Evolutionary conservation across 2,329 filamentous ascomycete genomes (phyloP), one percentile per base, ranked within the genome.

Genomic region (Trichothecium sympodiale): DNA sequence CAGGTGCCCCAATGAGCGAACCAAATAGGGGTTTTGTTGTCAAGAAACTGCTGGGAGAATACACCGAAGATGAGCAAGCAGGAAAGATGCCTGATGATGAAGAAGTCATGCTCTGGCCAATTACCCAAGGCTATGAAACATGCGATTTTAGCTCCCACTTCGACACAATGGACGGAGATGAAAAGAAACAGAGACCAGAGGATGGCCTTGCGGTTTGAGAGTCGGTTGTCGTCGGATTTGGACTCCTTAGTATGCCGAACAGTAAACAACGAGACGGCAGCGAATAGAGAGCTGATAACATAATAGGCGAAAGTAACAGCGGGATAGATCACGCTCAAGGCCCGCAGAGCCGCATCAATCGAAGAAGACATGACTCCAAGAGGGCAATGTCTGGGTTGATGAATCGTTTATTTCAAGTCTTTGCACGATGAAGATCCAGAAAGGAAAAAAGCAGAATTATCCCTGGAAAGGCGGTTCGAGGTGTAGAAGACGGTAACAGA

Each of bases 1-100:
- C 78, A 81, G 10, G 73, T 71, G 14, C 75, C 77, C 42, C 71
- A 70, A 42, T 75, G 77, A 0, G 78, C 75, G 44, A 78, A 75
- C 65, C 75, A 79, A 8, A 74, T 63, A 3, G 67, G 62, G 35
- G 64, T 60, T 20, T 61, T 50, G 14, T 61, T 59, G 35, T 74
- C 69, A 3, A 63, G 56, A 12, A 82, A 61, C 15, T 64, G 65
- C 29, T 70, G 62, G 39, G 76, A 59, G 44, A 80, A 64, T 12
- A 78, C 65, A 4, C 73, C 69, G 53, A 79, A 84, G n/a, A 75
- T 62, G 18, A 83, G 55, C 31, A 77, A 62, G 37, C 74, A 80
- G 2, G 77, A 71, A 17, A 83, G 56, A 27, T 71, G 59, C 36
- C 75, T 72, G 36, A 83, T 67, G 41, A 68, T 60, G 28, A 61